Evolutionary conservation across 2,329 filamentous ascomycete species (phyloP), one percentile per base, ranked within the genome.

Genomic region (Albifimbria verrucaria): DNA sequence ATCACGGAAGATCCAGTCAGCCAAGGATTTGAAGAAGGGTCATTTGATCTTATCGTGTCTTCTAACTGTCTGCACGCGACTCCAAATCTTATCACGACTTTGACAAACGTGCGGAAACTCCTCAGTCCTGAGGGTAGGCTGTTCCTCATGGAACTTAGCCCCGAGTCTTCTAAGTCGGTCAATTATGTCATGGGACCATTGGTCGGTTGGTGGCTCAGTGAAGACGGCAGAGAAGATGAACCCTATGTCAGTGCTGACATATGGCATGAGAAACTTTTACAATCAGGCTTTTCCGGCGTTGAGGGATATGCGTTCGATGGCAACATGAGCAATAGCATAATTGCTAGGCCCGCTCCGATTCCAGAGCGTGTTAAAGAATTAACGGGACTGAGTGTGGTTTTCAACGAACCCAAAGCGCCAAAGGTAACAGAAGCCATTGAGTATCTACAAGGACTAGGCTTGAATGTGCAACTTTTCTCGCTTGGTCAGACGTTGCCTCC

Each of bases 1-100:
- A 58, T 66, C 17, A 49, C 49, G 18, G 57, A 64, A 17, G 61
- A 66, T 22, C 58, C 61, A 1, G 25, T 25, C 0, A 55, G 58
- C 5, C 72, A 48, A 26, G 71, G 68, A 0, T 73, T 70, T 44
- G 23, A 55, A 0, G 58, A 58, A 1, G 49, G 56, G 1, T 53
- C 59, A 0, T 75, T 67, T 54, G 74, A 77, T 41, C 23, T 76
- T 7, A 55, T 77, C 21, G 55, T 76, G 18, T 70, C 68, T 0
- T 60, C 65, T 4, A 62, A 67, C 22, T 67, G 71, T 1, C 39
- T 79, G 0, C 72, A 77, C 46, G 69, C 71, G 1, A 75, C 73
- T 1, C 26, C 42, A 3, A 41, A 49, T 52, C 47, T 70, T 48
- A 52, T 48, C 39, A 25, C 62, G 42, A 67, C 57, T n/a, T 57